These are phyloP conservation scores for Syzygium grande DNA, from an alignment of 345 rosid genomes.

Conservation along the genomic window DNA sequence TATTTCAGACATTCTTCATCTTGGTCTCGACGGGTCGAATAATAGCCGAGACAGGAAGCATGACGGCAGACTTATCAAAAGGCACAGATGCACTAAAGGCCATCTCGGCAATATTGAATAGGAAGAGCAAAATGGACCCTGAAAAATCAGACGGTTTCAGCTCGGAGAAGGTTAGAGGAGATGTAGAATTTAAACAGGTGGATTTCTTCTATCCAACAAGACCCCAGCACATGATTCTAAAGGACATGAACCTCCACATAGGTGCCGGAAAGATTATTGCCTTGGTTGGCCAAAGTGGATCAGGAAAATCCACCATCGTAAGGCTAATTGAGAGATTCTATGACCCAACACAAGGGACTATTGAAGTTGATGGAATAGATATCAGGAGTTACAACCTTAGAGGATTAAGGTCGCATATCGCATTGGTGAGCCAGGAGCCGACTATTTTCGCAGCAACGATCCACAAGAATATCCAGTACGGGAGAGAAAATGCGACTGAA, in stretches of 20 bases:
- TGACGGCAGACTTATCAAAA: conserved; percentile 22
- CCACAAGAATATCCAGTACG: conserved; percentile 8
- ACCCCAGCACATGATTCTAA: conserved; percentile 17
- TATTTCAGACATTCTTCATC: conserved; percentile 20
- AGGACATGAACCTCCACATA: conserved; percentile 12
- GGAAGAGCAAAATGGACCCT: conserved; percentile 17
- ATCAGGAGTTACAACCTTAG: conserved; percentile 10
- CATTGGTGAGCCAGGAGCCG: conserved; percentile 18
- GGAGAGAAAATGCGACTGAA: conserved; percentile 16
- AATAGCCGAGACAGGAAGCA: conserved; percentile 30
- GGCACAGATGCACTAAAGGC: conserved; percentile 15
- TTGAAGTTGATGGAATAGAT: conserved; percentile 12
- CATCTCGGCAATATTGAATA: conserved; percentile 8
- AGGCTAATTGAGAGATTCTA: conserved; percentile 20
- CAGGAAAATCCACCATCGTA: conserved; percentile 19
- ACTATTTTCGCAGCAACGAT: conserved; percentile 16
- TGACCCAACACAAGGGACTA: conserved; percentile 13
- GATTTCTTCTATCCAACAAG: conserved; percentile 24
- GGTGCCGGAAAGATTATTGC: conserved; percentile 17
- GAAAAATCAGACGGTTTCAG: conserved; percentile 11
- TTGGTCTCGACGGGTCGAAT: conserved; percentile 17
- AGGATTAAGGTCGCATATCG: conserved; percentile 13
- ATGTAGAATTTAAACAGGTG: conserved; percentile 18
- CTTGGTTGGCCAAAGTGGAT: conserved; percentile 19
- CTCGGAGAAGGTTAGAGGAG: conserved; percentile 9